Evolutionary conservation across 192 early-diverging fungal genomes (phyloP).

Genomic region (Coemansia pectinata): DNA sequence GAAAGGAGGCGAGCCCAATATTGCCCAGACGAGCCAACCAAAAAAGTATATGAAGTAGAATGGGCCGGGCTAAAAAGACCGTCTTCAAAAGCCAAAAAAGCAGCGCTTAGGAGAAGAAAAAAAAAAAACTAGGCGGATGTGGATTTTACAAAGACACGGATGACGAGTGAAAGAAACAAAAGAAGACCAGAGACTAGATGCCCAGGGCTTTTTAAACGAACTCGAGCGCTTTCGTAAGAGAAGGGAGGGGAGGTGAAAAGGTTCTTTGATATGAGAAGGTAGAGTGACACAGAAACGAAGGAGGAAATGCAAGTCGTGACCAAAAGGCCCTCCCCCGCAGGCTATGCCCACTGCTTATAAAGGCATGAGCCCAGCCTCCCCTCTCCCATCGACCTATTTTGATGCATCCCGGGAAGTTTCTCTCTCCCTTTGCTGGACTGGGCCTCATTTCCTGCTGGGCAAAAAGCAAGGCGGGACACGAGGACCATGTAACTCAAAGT

Average conservation of each 20-base stretch:
- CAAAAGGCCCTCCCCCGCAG: not conserved
- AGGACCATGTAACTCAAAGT: not conserved
- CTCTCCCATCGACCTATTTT: constrained; percentile 7
- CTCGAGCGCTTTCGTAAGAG: not conserved
- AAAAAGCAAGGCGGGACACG: not conserved
- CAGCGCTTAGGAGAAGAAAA: not conserved
- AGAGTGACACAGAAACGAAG: not conserved
- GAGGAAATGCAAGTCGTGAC: constrained; percentile 9
- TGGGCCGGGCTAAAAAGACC: not conserved
- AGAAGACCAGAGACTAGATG: not conserved
- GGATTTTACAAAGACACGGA: constrained; percentile 4
- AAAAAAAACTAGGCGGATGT: not conserved
- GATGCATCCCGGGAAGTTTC: not conserved
- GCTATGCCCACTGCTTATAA: not conserved
- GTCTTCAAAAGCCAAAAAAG: not conserved
- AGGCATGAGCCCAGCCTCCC: not conserved
- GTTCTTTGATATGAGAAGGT: not conserved
- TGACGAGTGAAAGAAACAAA: not conserved
- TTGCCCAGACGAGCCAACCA: not conserved
- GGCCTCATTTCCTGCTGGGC: constrained; percentile 2
- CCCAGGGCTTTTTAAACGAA: not conserved
- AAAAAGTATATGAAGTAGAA: not conserved
- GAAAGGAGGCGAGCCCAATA: not conserved
- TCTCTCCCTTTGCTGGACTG: not conserved
- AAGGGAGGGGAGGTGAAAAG: not conserved